Base-by-base conservation (phyloP, 2,329 filamentous ascomycete genomes). In the Volutella citrinella region DNA sequence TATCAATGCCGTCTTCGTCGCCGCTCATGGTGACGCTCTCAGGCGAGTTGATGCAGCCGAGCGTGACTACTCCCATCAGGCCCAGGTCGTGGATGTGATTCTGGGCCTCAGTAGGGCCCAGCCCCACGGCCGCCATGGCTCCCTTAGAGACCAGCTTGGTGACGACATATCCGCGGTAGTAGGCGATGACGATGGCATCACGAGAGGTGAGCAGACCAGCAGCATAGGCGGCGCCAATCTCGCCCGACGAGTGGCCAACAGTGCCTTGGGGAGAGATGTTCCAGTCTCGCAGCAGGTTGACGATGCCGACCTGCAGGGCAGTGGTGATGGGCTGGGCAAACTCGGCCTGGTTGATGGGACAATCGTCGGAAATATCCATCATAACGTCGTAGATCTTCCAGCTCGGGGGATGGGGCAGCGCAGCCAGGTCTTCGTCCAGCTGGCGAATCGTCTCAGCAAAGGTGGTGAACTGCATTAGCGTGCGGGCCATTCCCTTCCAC, bases 31-130 rank as follows among this genome's bases (percentile, higher is more conserved):
- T 76, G 9, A 71, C 49, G 28, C 64, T 74, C 1, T 57, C 52
- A 1, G 70, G 70, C 22, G 68, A 72, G 55, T 76, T 77, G 39
- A 67, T 62, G 42, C 71, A 72, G 4, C 57, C 65, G 17, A 65
- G 49, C 5, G 38, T 37, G 6, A 51, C 40, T 24, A 23, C 23
- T 11, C 39, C 39, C 19, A 39, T 18, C 13, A n/a, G n/a, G n/a
- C n/a, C n/a, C n/a, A n/a, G n/a, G n/a, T n/a, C n/a, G n/a, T n/a
- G n/a, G n/a, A n/a, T n/a, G n/a, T n/a, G n/a, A n/a, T n/a, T n/a
- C n/a, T n/a, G n/a, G n/a, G n/a, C 25, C 12, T 18, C 10, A 10
- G 35, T 33, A 10, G n/a, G 6, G 7, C 34, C 17, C 1, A 52
- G 25, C 6, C 47, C 48, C 10, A 43, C 37, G 1, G 54, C 53